phyloP scores from a whole-genome alignment of 345 rosid genomes.

The Hirschfeldia incana region DNA sequence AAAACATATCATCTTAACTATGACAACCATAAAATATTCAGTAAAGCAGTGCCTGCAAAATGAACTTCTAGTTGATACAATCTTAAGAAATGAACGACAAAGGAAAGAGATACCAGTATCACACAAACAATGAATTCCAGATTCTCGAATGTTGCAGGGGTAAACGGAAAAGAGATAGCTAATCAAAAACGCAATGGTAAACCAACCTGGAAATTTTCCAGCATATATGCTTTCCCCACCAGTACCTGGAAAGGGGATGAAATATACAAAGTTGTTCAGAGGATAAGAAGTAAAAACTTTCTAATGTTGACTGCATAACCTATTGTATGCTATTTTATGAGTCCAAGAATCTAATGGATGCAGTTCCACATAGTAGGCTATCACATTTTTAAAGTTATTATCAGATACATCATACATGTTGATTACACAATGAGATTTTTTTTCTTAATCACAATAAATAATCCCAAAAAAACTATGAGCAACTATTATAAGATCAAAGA shows the following conservation, averaged over 20 bases:
- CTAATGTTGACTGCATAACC: slow-evolving; percentile 15
- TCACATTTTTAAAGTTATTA: slow-evolving; percentile 1
- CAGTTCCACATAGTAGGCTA: too few species aligned
- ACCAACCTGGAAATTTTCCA: slow-evolving; percentile 86
- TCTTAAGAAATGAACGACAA: not conserved
- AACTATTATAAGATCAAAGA: too few species aligned
- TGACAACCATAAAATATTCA: not conserved
- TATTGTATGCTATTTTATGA: not conserved
- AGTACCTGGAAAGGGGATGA: slow-evolving; percentile 56
- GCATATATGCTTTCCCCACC: slow-evolving; percentile 92
- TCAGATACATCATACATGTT: not conserved
- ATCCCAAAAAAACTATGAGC: too few species aligned
- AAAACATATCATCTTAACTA: not conserved
- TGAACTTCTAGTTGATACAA: not conserved
- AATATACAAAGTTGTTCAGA: slow-evolving; percentile 2
- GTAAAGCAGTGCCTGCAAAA: slow-evolving; percentile 9
- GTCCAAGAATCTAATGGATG: not conserved
- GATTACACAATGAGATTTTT: too few species aligned
- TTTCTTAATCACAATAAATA: too few species aligned
- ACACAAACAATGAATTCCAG: not conserved
- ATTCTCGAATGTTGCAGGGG: not conserved
- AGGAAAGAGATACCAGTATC: slow-evolving; percentile 11
- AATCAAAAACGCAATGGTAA: not conserved
- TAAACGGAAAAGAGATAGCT: slow-evolving; percentile 17
- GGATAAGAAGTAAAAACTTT: slow-evolving; percentile 12